phyloP scores from a whole-genome alignment of 331 rosid genomes.

The Malus hybrid region DNA sequence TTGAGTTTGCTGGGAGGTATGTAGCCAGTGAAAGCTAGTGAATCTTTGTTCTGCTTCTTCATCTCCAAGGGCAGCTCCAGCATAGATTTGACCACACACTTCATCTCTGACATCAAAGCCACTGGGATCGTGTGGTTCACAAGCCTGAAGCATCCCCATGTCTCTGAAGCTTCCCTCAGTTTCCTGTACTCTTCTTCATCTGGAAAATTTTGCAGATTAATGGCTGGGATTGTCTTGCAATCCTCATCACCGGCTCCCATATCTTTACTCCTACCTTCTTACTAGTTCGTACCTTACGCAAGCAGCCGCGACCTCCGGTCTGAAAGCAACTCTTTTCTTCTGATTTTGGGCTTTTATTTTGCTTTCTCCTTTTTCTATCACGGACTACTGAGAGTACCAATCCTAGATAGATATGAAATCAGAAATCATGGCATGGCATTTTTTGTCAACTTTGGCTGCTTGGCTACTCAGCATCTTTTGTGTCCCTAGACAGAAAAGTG shows the following conservation, averaged over 20 bases:
- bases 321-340: not conserved
- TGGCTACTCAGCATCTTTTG: too few species aligned
- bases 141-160: slow-evolving; percentile 57
- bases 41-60: slow-evolving; percentile 35
- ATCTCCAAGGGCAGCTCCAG: slow-evolving; percentile 56
- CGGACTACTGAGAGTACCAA: too few species aligned
- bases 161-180: slow-evolving; percentile 50
- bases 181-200: slow-evolving; percentile 22
- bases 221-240: slow-evolving; percentile 18
- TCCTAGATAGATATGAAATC: too few species aligned
- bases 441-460: too few species aligned
- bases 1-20: slow-evolving; percentile 14
- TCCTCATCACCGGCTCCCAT: not conserved
- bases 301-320: too few species aligned
- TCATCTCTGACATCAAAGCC: slow-evolving; percentile 45
- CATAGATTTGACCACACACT: slow-evolving; percentile 19
- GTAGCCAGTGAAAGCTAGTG: not conserved
- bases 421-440: too few species aligned
- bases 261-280: not conserved
- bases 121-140: slow-evolving; percentile 38
- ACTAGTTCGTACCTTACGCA: too few species aligned
- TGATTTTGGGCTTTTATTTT: not conserved
- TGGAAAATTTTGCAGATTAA: slow-evolving; percentile 31
- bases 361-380: not conserved
- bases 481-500: too few species aligned